phyloP scores from a whole-genome alignment of 2,329 filamentous ascomycete species.

The Septoria petroselini region DNA sequence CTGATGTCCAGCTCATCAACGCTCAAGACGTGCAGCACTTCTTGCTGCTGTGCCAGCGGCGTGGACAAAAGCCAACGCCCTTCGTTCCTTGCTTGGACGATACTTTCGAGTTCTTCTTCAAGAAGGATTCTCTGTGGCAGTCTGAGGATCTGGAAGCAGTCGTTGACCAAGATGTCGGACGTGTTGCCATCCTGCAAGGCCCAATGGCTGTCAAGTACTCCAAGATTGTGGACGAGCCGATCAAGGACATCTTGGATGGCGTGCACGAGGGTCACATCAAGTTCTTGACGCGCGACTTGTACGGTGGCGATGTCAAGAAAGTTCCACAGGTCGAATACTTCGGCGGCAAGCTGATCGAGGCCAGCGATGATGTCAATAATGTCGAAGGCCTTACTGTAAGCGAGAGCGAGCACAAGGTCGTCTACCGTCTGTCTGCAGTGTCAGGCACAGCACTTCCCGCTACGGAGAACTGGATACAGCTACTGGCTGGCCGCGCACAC shows the following conservation, averaged over 20 bases:
- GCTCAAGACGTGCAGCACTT: constrained; percentile 98
- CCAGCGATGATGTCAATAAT: constrained; percentile 65
- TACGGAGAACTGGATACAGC: constrained; percentile 77
- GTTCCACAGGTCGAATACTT: constrained; percentile 94
- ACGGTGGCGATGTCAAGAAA: constrained; percentile 66
- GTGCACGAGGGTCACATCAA: constrained; percentile 87
- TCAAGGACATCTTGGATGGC: constrained; percentile 89
- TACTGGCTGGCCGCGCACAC: constrained; percentile 79
- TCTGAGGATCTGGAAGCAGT: constrained; percentile 96
- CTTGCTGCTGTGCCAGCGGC: constrained; percentile 84
- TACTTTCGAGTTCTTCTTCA: constrained; percentile 99
- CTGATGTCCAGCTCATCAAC: constrained; percentile 88
- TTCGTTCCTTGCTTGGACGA: constrained; percentile 95
- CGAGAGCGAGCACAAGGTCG: constrained; percentile 74
- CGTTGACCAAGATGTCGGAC: constrained; percentile 89
- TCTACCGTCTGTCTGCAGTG: constrained; percentile 76
- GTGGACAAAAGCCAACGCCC: constrained; percentile 91
- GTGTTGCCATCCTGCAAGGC: constrained; percentile 94
- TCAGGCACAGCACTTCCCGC: constrained; percentile 72
- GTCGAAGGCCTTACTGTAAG: constrained; percentile 82
- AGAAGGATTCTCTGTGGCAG: constrained; percentile 99
- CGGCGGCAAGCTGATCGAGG: constrained; percentile 76
- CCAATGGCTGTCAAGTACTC: constrained; percentile 91
- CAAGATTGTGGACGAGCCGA: constrained; percentile 83
- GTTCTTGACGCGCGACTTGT: constrained; percentile 73